phyloP scores from a whole-genome alignment of 73 alveolate species.

The Vitrella brassicaformis region DNA sequence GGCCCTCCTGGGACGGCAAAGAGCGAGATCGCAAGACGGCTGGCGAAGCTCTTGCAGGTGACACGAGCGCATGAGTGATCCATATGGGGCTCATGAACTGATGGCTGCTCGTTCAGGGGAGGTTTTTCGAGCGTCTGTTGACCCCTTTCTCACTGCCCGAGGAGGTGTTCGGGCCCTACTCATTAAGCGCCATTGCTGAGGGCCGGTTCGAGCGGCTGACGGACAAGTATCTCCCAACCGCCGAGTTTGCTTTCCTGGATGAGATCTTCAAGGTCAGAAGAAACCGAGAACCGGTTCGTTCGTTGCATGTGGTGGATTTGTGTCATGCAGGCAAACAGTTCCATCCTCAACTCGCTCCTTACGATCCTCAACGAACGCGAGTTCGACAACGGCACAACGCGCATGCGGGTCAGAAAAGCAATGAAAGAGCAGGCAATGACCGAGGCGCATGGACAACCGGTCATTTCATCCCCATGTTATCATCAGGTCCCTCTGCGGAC shows the following conservation, averaged over 20 bases:
- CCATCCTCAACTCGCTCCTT: conserved; percentile 28
- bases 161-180: conserved; percentile 35
- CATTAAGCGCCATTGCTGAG: conserved; percentile 25
- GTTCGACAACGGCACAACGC: conserved; percentile 32
- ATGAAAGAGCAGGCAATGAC: no score
- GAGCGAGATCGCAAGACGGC: conserved; percentile 17
- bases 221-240: conserved; percentile 15
- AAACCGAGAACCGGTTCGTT: neutral
- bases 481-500: conserved; percentile 13
- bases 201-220: conserved; percentile 19
- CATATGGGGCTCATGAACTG: neutral
- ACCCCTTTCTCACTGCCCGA: neutral
- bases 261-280: conserved; percentile 27
- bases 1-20: conserved; percentile 37
- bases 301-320: no score
- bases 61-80: no score
- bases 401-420: no score
- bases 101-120: conserved; percentile 3
- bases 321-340: conserved; percentile 14
- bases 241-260: conserved; percentile 34
- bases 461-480: no score
- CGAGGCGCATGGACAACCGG: no score
- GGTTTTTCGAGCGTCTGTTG: conserved; percentile 17
- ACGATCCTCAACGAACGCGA: conserved; percentile 35
- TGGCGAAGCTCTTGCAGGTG: neutral